Evolutionary conservation across 2,329 filamentous ascomycete species (phyloP), one percentile per base, ranked within the genome.

Genomic region (Epichloe scottii): DNA sequence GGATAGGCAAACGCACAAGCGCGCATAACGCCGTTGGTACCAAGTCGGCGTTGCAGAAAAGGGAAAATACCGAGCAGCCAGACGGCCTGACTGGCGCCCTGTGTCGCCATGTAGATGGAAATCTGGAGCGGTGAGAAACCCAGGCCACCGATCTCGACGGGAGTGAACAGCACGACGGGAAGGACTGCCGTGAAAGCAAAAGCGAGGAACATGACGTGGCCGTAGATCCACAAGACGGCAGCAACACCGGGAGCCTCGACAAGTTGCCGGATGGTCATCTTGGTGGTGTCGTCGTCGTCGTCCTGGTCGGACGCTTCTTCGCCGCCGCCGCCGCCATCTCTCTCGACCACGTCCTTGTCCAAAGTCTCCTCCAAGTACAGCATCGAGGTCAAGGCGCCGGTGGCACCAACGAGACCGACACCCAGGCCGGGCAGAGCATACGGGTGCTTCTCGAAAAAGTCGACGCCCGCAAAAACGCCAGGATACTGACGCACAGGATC

Each of bases 121-220:
- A 89, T 91, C 49, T 79, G 74, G 4, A 76, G 61, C 0, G 83
- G 70, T 0, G 72, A 66, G 63, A 89, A 84, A 3, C 74, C 77
- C 46, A 82, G 76, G 0, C 87, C 87, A 35, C 87, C 87, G 0
- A 83, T 71, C 0, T 61, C 5, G 5, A 84, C 58, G 3, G 74
- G 71, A 0, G 82, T 87, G 65, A 76, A 89, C 67, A 81, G 81
- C 62, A 82, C 84, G 1, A 90, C 74, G 0, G 85, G 82, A 1
- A 78, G 62, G 39, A 89, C 71, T 51, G 85, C 84, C 0, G 86
- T 90, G 64, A 84, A 90, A 1, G 79, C 74, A 54, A 85, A 81
- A 0, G 80, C 85, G 4, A 90, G 75, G 2, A 88, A 64, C 75
- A 83, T 82, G 40, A 81, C 72, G 61, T 87, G 78, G 2, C 72